Evolutionary conservation across 1,139 yeast species (phyloP), one percentile per base, ranked within the genome.

Genomic region (Arxiozyma slooffiae): DNA sequence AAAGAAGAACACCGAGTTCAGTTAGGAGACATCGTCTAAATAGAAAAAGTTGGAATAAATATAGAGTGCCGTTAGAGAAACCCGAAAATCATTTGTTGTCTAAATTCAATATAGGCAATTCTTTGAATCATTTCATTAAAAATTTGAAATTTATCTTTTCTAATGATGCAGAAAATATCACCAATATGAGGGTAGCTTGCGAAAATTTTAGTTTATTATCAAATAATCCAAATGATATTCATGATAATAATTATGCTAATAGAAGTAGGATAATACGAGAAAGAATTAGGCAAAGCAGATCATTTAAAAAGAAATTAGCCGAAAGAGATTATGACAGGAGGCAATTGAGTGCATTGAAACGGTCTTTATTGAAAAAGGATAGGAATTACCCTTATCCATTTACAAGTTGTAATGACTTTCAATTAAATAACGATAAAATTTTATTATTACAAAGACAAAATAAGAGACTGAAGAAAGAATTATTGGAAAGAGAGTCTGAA

Each of bases 371-470:
- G 36, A n/a, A 3, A 23, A 11, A 22, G n/a, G 17, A 22, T 16
- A 17, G 11, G 4, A 17, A n/a, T 23, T 14, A 23, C 18, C 11
- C 23, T 7, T 23, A 22, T 1, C 9, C 22, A 16, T 18, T 8
- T n/a, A 14, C 23, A 36, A 38, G 17, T 14, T 7, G 18, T 16
- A 37, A 44, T 41, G 44, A 48, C 17, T 44, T 37, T 4, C 48
- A 42, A n/a, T 42, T 54, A 6, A 48, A 50, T 7, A 55, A 51
- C 41, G 66, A 62, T 52, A 58, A 53, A 38, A 51, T 58, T 14
- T 39, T 53, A 18, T 48, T 61, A 8, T 40, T 61, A 38, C 55
- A 58, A 38, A 55, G 67, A 41, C 66, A 78, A 47, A 80, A 80
- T 7, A 68, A 72, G n/a, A 21, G 38, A 24, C 38, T 53, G 16